Percentiles rank a stretch among this genome's conserved stretches.
phyloP scores from a whole-genome alignment of 140 eudicot genomes.

The Anethum foeniculum region DNA sequence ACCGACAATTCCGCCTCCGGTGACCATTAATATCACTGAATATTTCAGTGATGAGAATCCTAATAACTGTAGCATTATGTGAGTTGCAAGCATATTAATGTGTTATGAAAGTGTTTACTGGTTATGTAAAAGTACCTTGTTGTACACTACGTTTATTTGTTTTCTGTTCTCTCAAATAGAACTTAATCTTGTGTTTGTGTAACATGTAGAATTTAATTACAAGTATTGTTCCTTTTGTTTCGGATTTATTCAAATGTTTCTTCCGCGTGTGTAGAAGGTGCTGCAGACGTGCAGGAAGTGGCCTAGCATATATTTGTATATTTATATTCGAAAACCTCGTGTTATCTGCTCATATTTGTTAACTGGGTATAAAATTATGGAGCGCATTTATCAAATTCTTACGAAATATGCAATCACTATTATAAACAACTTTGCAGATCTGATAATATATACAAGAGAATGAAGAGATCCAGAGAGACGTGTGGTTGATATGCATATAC shows the following conservation, averaged over 20 bases:
- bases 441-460: neutral
- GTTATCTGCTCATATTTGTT: neutral
- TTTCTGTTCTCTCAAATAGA: neutral
- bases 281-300: neutral
- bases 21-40: conserved; percentile 39
- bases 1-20: conserved; percentile 35
- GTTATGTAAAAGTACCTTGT: neutral
- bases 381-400: too few species aligned
- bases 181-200: neutral
- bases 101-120: neutral
- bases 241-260: too few species aligned
- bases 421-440: neutral
- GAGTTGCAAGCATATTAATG: conserved; percentile 10
- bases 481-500: neutral
- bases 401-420: too few species aligned
- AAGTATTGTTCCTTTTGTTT: neutral
- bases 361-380: neutral
- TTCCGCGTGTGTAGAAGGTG: too few species aligned
- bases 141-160: neutral
- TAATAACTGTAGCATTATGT: conserved; percentile 74
- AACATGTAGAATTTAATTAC: neutral
- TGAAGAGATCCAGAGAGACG: neutral
- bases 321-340: neutral
- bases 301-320: neutral
- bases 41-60: conserved; percentile 84